Conservation (phyloP, 1,284 basidiomycete genomes). For the Cryptococcus amylolentus region DNA sequence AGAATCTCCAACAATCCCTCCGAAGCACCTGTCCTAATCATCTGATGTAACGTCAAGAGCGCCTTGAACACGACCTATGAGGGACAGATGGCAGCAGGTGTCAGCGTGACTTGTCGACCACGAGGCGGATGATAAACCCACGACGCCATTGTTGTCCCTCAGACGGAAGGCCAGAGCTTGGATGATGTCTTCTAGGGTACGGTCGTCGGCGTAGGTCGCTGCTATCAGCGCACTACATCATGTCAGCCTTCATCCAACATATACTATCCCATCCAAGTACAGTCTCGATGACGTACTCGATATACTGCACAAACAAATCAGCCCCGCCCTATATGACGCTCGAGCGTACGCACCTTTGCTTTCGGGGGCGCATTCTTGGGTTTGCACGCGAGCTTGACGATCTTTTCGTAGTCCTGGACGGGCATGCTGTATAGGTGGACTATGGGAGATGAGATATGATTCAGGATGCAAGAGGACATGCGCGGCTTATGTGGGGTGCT, state of each 20-base stretch:
- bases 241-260: conserved; percentile 1
- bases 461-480: no score
- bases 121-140: conserved; percentile 50
- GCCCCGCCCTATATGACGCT: background rate
- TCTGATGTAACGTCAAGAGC: conserved; percentile 87
- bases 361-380: conserved; percentile 91
- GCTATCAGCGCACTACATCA: conserved; percentile 82
- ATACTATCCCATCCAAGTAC: background rate
- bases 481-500: no score
- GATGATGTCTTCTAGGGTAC: conserved; percentile 85
- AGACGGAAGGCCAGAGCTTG: conserved; percentile 77
- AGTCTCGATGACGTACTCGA: conserved; percentile 36
- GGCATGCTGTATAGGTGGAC: conserved; percentile 14
- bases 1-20: conserved; percentile 84
- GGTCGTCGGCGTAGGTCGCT: conserved; percentile 89
- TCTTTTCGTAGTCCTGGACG: conserved; percentile 38
- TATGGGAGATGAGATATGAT: no score
- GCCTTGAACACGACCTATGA: conserved; percentile 90
- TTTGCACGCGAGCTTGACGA: conserved; percentile 88
- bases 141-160: conserved; percentile 83
- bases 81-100: background rate
- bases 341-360: conserved; percentile 63
- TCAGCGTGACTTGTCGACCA: background rate
- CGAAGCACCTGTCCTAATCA: conserved; percentile 90
- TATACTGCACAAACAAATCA: conserved; percentile 35